Evolutionary conservation across 768 basidiomycete genomes (phyloP).

Genomic region (Mrakia frigida): DNA sequence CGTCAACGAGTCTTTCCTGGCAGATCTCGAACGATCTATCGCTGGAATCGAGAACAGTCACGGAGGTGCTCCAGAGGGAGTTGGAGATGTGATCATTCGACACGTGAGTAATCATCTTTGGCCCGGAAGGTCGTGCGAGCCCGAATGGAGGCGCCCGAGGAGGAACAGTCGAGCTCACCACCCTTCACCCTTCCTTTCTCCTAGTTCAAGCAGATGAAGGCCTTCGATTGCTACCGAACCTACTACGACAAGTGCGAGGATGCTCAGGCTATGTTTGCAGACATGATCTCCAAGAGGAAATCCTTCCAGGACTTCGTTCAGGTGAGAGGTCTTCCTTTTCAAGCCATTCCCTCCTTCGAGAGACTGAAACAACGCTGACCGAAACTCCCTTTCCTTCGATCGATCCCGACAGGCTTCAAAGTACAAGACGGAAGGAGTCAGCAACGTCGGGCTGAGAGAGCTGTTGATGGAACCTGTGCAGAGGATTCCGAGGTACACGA

Average conservation of each 20-base stretch:
- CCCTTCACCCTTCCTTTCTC: not conserved
- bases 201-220: constrained; percentile 67
- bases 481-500: constrained; percentile 86
- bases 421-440: constrained; percentile 49
- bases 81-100: constrained; percentile 25
- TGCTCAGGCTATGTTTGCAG: constrained; percentile 77
- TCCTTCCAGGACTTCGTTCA: constrained; percentile 83
- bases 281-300: constrained; percentile 70
- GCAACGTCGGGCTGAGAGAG: constrained; percentile 30
- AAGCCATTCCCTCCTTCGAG: not conserved
- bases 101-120: not conserved
- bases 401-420: constrained; percentile 47
- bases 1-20: constrained; percentile 81
- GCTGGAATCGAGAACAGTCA: constrained; percentile 52
- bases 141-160: not conserved
- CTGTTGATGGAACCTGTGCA: constrained; percentile 83
- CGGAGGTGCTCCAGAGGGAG: constrained; percentile 52
- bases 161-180: not conserved
- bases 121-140: too few relatives aligned
- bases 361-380: not conserved
- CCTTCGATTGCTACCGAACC: constrained; percentile 85
- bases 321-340: constrained; percentile 50
- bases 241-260: constrained; percentile 92
- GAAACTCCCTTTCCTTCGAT: not conserved
- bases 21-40: constrained; percentile 71